A percentile compares a stretch with the other conserved stretches of the same genome.
phyloP scores from a whole-genome alignment of 129 eudicot species.

The Lactuca sativa region DNA sequence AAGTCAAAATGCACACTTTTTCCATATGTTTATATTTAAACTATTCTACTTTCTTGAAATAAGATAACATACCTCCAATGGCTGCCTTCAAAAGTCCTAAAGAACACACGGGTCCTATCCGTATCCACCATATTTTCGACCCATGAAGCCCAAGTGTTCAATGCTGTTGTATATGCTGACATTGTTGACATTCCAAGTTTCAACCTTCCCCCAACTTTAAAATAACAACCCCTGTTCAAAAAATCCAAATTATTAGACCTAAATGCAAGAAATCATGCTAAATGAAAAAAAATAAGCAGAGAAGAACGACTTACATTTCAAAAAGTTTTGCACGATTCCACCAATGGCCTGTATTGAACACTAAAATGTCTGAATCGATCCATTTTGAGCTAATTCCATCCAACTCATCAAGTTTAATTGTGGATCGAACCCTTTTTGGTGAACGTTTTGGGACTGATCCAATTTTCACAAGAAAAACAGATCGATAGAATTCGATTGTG shows the following conservation, averaged over 20 bases:
- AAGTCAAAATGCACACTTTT: no score
- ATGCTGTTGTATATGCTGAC: slow-evolving; percentile 59
- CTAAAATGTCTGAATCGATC: slow-evolving; percentile 72
- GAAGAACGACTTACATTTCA: slow-evolving; percentile 48
- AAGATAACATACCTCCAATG: slow-evolving; percentile 79
- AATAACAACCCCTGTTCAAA: slow-evolving; percentile 86
- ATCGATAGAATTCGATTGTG: slow-evolving; percentile 77
- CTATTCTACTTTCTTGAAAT: neutral
- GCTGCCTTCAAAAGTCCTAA: slow-evolving; percentile 85
- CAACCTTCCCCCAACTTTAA: slow-evolving; percentile 62
- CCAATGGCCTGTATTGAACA: slow-evolving; percentile 92
- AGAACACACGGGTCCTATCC: slow-evolving; percentile 70
- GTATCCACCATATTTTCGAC: slow-evolving; percentile 60
- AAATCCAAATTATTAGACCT: neutral
- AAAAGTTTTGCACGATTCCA: slow-evolving; percentile 84
- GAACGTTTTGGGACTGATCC: slow-evolving; percentile 58
- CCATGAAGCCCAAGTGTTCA: slow-evolving; percentile 92
- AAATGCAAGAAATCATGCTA: neutral
- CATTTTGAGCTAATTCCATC: slow-evolving; percentile 62
- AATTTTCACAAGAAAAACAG: slow-evolving; percentile 67
- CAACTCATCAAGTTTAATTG: slow-evolving; percentile 59
- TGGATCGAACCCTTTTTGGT: slow-evolving; percentile 71
- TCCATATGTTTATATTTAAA: no score
- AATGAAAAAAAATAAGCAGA: neutral
- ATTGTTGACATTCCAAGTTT: slow-evolving; percentile 80